Conservation (phyloP, 352 stramenopile species). For the Pythium angustatum region DNA sequence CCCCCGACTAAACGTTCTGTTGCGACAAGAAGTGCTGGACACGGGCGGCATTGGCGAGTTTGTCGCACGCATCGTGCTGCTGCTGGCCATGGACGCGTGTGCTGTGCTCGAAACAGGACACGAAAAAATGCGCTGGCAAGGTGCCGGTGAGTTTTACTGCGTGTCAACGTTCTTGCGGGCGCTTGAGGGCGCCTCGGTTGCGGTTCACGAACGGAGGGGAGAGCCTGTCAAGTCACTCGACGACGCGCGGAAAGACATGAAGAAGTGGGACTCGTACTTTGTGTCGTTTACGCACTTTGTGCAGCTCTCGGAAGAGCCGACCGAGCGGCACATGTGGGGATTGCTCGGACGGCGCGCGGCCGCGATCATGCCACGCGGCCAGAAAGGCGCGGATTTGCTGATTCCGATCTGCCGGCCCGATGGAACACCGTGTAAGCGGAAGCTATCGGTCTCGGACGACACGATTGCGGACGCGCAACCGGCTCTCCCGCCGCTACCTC, state of each 20-base stretch:
- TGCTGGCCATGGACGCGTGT: slow-evolving; percentile 33
- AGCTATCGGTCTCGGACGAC: too few relatives aligned
- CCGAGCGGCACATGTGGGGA: slow-evolving; percentile 29
- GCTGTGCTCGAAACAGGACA: background rate
- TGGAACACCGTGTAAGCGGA: background rate
- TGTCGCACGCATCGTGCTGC: slow-evolving; percentile 27
- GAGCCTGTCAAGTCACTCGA: background rate
- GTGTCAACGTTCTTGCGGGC: slow-evolving; percentile 10
- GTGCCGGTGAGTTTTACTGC: slow-evolving; percentile 13
- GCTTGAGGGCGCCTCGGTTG: background rate
- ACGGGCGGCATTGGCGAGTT: slow-evolving; percentile 18
- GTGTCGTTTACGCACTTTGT: slow-evolving; percentile 39
- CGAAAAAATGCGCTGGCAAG: background rate
- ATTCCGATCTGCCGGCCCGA: slow-evolving; percentile 24
- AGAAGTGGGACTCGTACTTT: slow-evolving; percentile 18
- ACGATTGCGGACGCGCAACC: too few relatives aligned
- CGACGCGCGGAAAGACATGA: background rate
- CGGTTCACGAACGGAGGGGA: background rate
- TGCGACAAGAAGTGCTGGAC: slow-evolving; percentile 30
- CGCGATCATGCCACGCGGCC: slow-evolving; percentile 16
- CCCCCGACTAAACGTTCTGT: slow-evolving; percentile 21
- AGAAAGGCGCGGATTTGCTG: slow-evolving; percentile 19
- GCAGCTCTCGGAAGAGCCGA: slow-evolving; percentile 25
- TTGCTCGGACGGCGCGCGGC: slow-evolving; percentile 30
- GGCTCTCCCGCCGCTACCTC: too few relatives aligned